Conservation (phyloP, 805 yeast species). For the Candida nonsorbophila region DNA sequence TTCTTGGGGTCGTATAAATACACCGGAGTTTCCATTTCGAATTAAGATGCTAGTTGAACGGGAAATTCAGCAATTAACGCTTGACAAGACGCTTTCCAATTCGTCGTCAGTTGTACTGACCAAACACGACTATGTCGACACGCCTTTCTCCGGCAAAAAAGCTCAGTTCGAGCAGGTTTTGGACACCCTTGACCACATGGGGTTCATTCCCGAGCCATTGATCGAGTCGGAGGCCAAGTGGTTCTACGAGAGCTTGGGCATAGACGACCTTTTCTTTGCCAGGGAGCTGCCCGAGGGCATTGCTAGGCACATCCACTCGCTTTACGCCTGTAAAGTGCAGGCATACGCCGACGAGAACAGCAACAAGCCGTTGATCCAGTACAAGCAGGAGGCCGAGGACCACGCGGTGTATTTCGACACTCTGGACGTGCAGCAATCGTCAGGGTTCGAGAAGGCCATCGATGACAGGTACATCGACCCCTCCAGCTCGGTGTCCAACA, state of each 20-base stretch:
- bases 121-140: conserved; percentile 63
- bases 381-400: conserved; percentile 72
- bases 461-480: conserved; percentile 78
- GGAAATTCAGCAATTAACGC: conserved; percentile 14
- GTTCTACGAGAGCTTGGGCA: conserved; percentile 85
- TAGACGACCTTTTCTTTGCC: conserved; percentile 89
- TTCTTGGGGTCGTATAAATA: too few relatives aligned
- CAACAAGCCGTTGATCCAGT: conserved; percentile 58
- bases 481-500: conserved; percentile 27
- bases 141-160: conserved; percentile 75
- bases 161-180: conserved; percentile 77
- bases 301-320: conserved; percentile 78
- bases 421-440: conserved; percentile 6
- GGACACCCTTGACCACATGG: conserved; percentile 74
- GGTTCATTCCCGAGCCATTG: conserved; percentile 82
- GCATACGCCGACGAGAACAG: conserved; percentile 42
- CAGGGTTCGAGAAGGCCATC: conserved; percentile 61
- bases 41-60: conserved; percentile 8
- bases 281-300: conserved; percentile 77
- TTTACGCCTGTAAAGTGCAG: conserved; percentile 89
- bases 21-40: too few relatives aligned
- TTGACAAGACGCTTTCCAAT: conserved; percentile 21
- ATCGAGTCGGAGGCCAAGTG: conserved; percentile 84
- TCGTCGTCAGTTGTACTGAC: conserved; percentile 22
- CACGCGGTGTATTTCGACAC: conserved; percentile 92